Evolutionary conservation across 768 basidiomycete species (phyloP), one percentile per base, ranked within the genome.

Genomic region (Russula vinacea): DNA sequence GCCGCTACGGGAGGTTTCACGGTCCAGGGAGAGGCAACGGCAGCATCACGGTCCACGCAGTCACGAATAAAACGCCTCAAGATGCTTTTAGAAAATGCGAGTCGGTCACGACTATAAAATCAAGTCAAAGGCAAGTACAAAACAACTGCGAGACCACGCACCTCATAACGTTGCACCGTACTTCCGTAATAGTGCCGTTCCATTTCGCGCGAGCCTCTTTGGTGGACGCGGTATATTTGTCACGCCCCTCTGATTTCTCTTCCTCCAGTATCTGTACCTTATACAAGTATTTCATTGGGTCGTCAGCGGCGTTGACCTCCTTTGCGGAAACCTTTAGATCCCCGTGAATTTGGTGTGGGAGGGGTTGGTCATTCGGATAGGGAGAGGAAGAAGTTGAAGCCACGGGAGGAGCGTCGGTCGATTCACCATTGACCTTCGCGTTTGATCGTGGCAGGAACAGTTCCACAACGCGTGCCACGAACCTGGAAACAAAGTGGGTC

Each of bases 41-140:
- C 89, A 17, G 93, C 82, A 68, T 96, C 94, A 39, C 97, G 87
- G 71, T 92, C 89, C 2, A 99, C 90, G 70, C 94, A 96, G 72
- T 98, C 97, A 66, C 92, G 88, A 62, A 99, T 91, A 76, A 96
- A 98, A 17, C 94, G 89, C 68, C 94, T 92, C 33, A 99, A 84
- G 70, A 98, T 96, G 19, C 94, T 94, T 75, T 98, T 98, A 33
- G 94, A 96, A 76, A 98, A 98, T 22, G 93, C 87, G 22, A 96
- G 81, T 58, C 95, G 90, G 74, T 99, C 97, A 65, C 97, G 94
- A 71, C 95, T 98, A 69, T 22, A 64, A 42, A 53, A 60, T 22
- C 22, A 60, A 62, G 51, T 42, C 9, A 37, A 58, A 40, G 56
- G 49, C 24, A 50, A 45, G 45, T 16, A 52, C 52, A 26, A 51